A percentile compares a stretch with the other conserved stretches of the same genome.
phyloP scores from a whole-genome alignment of 2,329 filamentous ascomycete species.

The Epichloe sylvatica region DNA sequence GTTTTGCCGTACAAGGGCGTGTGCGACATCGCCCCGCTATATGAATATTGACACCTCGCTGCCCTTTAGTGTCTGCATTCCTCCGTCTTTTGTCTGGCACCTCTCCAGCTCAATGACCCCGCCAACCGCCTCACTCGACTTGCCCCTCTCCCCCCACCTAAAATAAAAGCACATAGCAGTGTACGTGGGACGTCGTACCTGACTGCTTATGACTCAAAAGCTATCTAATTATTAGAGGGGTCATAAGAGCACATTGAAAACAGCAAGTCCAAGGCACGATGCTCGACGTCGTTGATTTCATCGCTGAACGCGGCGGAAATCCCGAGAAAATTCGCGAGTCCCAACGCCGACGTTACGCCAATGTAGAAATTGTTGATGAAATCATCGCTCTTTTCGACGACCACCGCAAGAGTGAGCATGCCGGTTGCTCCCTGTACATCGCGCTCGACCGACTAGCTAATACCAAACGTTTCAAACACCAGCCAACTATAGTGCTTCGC shows the following conservation, averaged over 20 bases:
- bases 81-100: not conserved
- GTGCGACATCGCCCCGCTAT: not conserved
- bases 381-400: slow-evolving; percentile 79
- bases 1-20: not conserved
- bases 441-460: not conserved
- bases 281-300: slow-evolving; percentile 68
- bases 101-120: not conserved
- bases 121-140: not conserved
- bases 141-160: not conserved
- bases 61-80: not conserved
- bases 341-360: slow-evolving; percentile 68
- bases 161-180: not conserved
- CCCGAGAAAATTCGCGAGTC: slow-evolving; percentile 85
- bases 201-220: not conserved
- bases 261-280: slow-evolving; percentile 26
- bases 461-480: not conserved
- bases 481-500: slow-evolving; percentile 61
- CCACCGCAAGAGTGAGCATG: slow-evolving; percentile 53
- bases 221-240: not conserved
- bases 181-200: not conserved
- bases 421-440: not conserved
- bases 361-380: slow-evolving; percentile 77
- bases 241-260: not conserved
- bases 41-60: not conserved
- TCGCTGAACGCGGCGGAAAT: slow-evolving; percentile 77